Percentiles rank a stretch among this genome's conserved stretches.
Evolutionary conservation across 352 stramenopile species (phyloP).

Genomic region (Thalassiosira livingstoniorum): DNA sequence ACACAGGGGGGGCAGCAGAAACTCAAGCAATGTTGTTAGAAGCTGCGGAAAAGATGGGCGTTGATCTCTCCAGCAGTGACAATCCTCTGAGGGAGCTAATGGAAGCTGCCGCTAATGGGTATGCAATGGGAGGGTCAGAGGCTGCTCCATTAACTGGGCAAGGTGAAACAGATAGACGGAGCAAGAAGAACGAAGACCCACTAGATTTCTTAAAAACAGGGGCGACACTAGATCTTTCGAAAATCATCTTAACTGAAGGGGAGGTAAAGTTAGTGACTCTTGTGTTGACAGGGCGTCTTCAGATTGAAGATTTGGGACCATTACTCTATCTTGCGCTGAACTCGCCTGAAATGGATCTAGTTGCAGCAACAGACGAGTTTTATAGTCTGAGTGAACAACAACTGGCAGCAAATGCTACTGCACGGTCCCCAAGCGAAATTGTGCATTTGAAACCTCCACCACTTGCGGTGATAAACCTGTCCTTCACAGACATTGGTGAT

Average conservation of each 20-base stretch:
- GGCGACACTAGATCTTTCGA: constrained; percentile 49
- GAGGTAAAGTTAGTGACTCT: constrained; percentile 78
- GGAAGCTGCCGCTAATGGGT: constrained; percentile 9
- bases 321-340: constrained; percentile 69
- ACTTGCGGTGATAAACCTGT: constrained; percentile 80
- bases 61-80: constrained; percentile 40
- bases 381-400: constrained; percentile 51
- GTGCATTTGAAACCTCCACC: constrained; percentile 37
- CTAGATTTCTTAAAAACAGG: constrained; percentile 49
- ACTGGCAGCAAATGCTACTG: constrained; percentile 20
- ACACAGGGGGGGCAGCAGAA: constrained; percentile 42
- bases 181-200: constrained; percentile 37
- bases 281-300: constrained; percentile 70
- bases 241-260: constrained; percentile 61
- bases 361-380: constrained; percentile 48
- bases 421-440: constrained; percentile 22
- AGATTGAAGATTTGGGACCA: constrained; percentile 63
- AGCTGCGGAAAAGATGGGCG: constrained; percentile 43
- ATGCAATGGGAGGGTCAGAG: background rate
- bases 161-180: background rate
- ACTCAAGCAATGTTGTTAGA: constrained; percentile 69
- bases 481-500: constrained; percentile 81
- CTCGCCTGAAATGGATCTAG: constrained; percentile 53
- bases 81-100: constrained; percentile 60
- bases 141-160: background rate